These are phyloP conservation scores for Rhodotorula graminis DNA, from an alignment of 768 basidiomycete species.

Conservation along the genomic window DNA sequence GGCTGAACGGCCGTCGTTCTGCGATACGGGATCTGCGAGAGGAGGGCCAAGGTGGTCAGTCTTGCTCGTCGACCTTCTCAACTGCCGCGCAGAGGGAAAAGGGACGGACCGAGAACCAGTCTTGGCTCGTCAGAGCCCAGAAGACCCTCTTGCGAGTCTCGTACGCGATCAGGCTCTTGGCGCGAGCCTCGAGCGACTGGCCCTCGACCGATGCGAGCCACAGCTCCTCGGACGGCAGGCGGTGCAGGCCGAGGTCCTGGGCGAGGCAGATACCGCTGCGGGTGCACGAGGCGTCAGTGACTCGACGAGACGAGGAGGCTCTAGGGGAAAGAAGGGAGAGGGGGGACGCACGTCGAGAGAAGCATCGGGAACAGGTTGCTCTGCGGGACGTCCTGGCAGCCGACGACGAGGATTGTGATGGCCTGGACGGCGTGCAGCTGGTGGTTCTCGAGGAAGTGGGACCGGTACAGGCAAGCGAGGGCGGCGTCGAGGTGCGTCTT, in stretches of 20 bases:
- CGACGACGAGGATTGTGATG: conserved; percentile 11
- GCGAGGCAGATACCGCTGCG: conserved; percentile 10
- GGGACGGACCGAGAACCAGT: conserved; percentile 12
- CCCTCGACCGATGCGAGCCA: conserved; percentile 1
- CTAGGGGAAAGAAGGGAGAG: too few species aligned
- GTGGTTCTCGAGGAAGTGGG: conserved; percentile 13
- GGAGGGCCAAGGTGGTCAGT: too few species aligned
- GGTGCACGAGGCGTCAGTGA: too few species aligned
- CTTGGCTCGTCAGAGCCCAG: conserved; percentile 3
- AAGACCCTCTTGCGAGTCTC: conserved; percentile 13
- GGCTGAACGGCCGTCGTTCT: conserved; percentile 7
- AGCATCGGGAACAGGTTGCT: conserved; percentile 16
- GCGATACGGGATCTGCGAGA: neutral
- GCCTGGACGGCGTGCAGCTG: conserved; percentile 6
- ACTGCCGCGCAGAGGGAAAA: neutral
- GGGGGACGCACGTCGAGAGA: neutral
- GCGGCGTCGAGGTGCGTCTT: conserved; percentile 18
- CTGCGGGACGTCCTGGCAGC: conserved; percentile 4
- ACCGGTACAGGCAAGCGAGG: conserved; percentile 9
- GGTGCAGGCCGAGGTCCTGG: conserved; percentile 16
- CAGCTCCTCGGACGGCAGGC: conserved; percentile 2
- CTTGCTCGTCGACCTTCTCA: too few species aligned
- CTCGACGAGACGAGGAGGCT: too few species aligned
- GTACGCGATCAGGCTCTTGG: conserved; percentile 3
- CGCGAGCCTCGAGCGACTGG: neutral